phyloP scores from a whole-genome alignment of 2,329 filamentous ascomycete genomes.

The Talaromyces rugulosus region DNA sequence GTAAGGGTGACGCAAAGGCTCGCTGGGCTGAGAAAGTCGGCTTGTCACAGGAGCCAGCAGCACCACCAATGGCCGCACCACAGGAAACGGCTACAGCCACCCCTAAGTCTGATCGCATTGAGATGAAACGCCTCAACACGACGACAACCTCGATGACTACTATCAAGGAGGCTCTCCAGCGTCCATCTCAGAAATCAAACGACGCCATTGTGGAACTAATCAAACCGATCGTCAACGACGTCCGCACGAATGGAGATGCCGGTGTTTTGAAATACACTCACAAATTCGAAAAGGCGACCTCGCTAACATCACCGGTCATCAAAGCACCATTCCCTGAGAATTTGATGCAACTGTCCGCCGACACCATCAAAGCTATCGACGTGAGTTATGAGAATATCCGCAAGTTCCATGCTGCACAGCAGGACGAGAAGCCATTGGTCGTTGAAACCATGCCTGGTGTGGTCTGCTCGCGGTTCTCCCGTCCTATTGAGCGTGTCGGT shows the following conservation, averaged over 20 bases:
- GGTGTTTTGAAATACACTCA: conserved; percentile 90
- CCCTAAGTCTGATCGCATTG: conserved; percentile 61
- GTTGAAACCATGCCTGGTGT: conserved; percentile 99
- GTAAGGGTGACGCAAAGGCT: conserved; percentile 89
- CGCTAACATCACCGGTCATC: conserved; percentile 81
- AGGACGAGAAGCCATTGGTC: conserved; percentile 72
- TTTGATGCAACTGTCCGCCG: conserved; percentile 77
- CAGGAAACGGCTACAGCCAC: conserved; percentile 48
- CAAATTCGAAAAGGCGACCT: conserved; percentile 96
- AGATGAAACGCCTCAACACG: conserved; percentile 76
- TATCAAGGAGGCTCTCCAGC: conserved; percentile 71
- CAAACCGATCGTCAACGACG: conserved; percentile 83
- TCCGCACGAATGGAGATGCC: conserved; percentile 77
- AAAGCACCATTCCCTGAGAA: conserved; percentile 80
- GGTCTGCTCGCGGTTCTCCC: conserved; percentile 84
- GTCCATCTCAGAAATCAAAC: conserved; percentile 91
- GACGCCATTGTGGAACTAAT: conserved; percentile 90
- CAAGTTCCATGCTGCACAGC: conserved; percentile 89
- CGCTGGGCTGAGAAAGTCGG: conserved; percentile 84
- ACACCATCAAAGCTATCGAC: conserved; percentile 91
- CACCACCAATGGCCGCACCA: conserved; percentile 34
- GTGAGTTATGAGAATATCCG: conserved; percentile 89
- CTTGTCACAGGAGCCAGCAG: conserved; percentile 39
- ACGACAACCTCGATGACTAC: conserved; percentile 59
- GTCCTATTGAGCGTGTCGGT: conserved; percentile 93